Evolutionary conservation across 1,284 basidiomycete genomes (phyloP).

Genomic region (Stereum hirsutum): DNA sequence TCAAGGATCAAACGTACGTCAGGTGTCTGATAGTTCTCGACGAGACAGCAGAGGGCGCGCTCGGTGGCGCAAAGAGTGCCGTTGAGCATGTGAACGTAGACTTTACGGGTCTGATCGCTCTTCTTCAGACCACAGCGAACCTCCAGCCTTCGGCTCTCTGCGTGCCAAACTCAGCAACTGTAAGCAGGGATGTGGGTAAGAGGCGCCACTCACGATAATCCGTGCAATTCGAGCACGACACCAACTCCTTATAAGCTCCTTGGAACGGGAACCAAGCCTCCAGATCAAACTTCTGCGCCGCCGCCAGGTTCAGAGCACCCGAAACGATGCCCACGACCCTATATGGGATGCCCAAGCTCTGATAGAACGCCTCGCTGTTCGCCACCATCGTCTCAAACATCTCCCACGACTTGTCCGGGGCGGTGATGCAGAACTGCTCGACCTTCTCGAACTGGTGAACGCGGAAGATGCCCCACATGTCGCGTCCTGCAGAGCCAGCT

Average conservation of each 20-base stretch:
- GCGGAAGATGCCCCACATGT: slow-evolving; percentile 99
- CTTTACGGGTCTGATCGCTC: slow-evolving; percentile 79
- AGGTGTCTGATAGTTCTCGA: slow-evolving; percentile 97
- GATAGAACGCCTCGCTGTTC: slow-evolving; percentile 91
- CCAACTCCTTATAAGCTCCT: slow-evolving; percentile 90
- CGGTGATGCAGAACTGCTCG: slow-evolving; percentile 94
- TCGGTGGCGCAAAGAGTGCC: slow-evolving; percentile 97
- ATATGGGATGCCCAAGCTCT: slow-evolving; percentile 88
- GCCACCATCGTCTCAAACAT: slow-evolving; percentile 89
- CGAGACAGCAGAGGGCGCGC: slow-evolving; percentile 92
- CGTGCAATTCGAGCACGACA: slow-evolving; percentile 89
- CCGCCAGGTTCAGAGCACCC: slow-evolving; percentile 93
- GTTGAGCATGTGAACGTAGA: slow-evolving; percentile 97
- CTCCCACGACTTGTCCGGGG: slow-evolving; percentile 90
- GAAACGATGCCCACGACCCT: slow-evolving; percentile 94
- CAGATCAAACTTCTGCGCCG: slow-evolving; percentile 94
- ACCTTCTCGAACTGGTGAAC: slow-evolving; percentile 99
- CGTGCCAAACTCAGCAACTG: slow-evolving; percentile 4
- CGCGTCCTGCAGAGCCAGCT: slow-evolving; percentile 92
- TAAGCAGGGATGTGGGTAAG: background rate
- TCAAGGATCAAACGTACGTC: slow-evolving; percentile 50
- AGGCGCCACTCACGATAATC: slow-evolving; percentile 73
- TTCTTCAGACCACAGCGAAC: slow-evolving; percentile 85
- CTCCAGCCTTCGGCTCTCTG: slow-evolving; percentile 86
- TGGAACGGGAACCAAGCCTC: slow-evolving; percentile 99